Base-by-base conservation (phyloP, 768 basidiomycete species). In the Thelephora ganbajun region DNA sequence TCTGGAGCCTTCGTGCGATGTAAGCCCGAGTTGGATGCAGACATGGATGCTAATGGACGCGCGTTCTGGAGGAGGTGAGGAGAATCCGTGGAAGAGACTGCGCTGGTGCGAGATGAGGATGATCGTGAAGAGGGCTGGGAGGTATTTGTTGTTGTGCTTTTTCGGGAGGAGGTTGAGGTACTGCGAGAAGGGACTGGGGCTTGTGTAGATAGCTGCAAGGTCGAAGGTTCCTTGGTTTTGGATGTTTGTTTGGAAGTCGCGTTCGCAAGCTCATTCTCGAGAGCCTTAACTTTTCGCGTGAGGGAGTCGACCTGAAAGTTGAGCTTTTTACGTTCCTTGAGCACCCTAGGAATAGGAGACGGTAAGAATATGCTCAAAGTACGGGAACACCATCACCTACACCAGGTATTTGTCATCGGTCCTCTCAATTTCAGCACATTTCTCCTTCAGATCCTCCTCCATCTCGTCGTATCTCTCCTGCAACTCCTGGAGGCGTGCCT, bases 241-340 rank as follows among this genome's bases (percentile, higher is more conserved):
- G 57, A 51, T 35, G 56, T 51, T 43, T 54, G 49, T 44, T 54
- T 51, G 48, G 51, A 33, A 35, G 48, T 79, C 42, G 72, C 66
- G 2, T 70, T 72, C 2, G 71, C 64, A 34, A 87, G 61, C 58
- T 83, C 88, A 13, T 71, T 66, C 59, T 89, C 83, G 51, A 87
- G 61, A 46, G 70, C 76, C 53, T 83, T 79, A 36, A 82, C 74
- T 59, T 87, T 89, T 45, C 83, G 75, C 47, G 73, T 78, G 23
- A 89, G 66, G 9, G 73, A 67, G 48, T 88, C 86, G 35, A 85
- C 76, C 61, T 81, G 87, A 48, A 64, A 66, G 2, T 66, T 66
- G 20, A 89, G 68, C 54, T 82, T 86, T 68, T 86, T 88, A 65
- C 84, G 87, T 53, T 81, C 79, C 61, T 86, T 88, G 52, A 84